phyloP scores from a whole-genome alignment of 495 filamentous ascomycete species.

The Penicillium pulvis region DNA sequence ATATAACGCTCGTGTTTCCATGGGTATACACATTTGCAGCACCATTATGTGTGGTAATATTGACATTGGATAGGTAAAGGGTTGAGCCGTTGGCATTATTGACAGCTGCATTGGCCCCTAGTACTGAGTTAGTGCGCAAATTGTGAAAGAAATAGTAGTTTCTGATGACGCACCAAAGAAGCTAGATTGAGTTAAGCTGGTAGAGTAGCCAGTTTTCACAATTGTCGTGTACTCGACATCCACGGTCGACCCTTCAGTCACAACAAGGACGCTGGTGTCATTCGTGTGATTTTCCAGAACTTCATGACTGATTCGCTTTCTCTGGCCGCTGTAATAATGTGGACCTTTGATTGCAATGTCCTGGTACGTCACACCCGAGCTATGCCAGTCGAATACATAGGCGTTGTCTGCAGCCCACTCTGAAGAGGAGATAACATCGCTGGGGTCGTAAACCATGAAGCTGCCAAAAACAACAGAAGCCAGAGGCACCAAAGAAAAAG shows the following conservation, averaged over 20 bases:
- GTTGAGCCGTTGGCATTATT: slow-evolving; percentile 19
- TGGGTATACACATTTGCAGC: slow-evolving; percentile 17
- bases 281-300: slow-evolving; percentile 10
- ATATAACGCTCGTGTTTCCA: slow-evolving; percentile 14
- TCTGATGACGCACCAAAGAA: slow-evolving; percentile 21
- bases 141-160: too few species aligned
- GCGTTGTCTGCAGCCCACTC: too few species aligned
- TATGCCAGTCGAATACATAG: too few species aligned
- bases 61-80: slow-evolving; percentile 11
- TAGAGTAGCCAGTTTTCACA: slow-evolving; percentile 21
- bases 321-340: too few species aligned
- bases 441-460: too few species aligned
- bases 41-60: slow-evolving; percentile 19
- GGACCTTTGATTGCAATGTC: too few species aligned
- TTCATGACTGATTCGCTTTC: too few species aligned
- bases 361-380: too few species aligned
- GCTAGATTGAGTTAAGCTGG: slow-evolving; percentile 18
- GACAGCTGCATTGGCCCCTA: slow-evolving; percentile 23
- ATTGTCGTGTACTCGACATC: slow-evolving; percentile 10
- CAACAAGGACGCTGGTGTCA: slow-evolving; percentile 19
- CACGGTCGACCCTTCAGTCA: slow-evolving; percentile 10
- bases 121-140: too few species aligned
- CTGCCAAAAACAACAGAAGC: too few species aligned
- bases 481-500: too few species aligned
- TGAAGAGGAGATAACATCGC: too few species aligned